Percentiles rank a stretch among this genome's conserved stretches.
These are phyloP conservation scores for Mantamonas sphyraenae DNA, from an alignment of 78 protist species.

Conservation along the genomic window DNA sequence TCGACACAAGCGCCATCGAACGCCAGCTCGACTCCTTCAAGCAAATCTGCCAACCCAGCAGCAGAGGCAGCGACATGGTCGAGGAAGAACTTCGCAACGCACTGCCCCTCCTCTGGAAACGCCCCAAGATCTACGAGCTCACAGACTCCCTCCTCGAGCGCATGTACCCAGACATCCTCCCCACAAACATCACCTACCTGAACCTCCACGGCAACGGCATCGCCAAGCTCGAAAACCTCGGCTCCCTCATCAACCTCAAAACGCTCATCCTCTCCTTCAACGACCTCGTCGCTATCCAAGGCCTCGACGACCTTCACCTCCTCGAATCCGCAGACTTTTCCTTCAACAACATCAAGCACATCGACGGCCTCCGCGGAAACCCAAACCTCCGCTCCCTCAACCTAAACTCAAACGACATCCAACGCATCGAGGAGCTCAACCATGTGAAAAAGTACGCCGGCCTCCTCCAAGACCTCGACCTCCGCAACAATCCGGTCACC, in stretches of 20 bases:
- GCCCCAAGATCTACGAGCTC: not conserved
- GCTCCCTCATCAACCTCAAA: not conserved
- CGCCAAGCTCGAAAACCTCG: conserved; percentile 1
- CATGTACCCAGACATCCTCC: not conserved
- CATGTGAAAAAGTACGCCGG: not conserved
- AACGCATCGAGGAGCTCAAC: conserved; percentile 24
- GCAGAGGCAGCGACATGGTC: not conserved
- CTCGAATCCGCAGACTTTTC: conserved; percentile 28
- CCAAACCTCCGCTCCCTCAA: conserved; percentile 3
- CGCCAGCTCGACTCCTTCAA: not conserved
- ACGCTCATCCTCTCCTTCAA: conserved; percentile 32
- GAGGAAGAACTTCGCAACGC: not conserved
- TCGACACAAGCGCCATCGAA: not conserved
- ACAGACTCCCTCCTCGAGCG: not conserved
- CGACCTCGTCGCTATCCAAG: conserved; percentile 25
- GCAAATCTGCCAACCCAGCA: not conserved
- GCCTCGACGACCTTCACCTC: not conserved
- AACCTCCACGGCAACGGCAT: conserved; percentile 21
- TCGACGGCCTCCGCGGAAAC: conserved; percentile 19
- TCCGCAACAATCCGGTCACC: conserved; percentile 32
- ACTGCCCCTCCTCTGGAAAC: conserved; percentile 1
- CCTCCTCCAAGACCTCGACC: not conserved
- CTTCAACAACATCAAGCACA: conserved; percentile 30
- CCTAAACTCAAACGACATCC: conserved; percentile 24
- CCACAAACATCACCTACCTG: conserved; percentile 10